Percentiles rank a stretch among this genome's conserved stretches.
phyloP scores from a whole-genome alignment of 257 asterid genomes.

The Scutellaria barbata region DNA sequence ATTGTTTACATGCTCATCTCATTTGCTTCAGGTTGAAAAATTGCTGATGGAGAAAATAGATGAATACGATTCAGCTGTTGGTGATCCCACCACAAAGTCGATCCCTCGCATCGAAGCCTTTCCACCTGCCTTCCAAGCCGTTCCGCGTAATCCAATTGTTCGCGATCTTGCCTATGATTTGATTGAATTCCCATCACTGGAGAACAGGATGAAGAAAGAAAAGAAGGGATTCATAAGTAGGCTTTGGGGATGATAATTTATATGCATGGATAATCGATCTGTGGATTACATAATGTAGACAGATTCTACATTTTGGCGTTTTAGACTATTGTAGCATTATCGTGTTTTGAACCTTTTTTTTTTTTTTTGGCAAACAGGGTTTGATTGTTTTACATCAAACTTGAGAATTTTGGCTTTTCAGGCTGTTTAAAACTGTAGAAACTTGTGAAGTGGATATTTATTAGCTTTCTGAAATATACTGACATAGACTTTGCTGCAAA shows the following conservation, averaged over 20 bases:
- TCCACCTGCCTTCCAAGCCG: conserved; percentile 64
- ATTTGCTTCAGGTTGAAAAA: conserved; percentile 60
- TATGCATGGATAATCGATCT: neutral
- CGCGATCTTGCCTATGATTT: conserved; percentile 70
- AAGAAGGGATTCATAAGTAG: conserved; percentile 83
- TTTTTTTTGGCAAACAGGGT: conserved; percentile 11
- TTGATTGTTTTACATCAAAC: neutral
- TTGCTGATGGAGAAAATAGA: conserved; percentile 79
- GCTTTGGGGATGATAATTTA: conserved; percentile 65
- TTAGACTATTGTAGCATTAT: neutral
- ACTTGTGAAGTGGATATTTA: conserved; percentile 6
- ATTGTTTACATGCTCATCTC: neutral
- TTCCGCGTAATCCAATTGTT: conserved; percentile 62
- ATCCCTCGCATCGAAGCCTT: conserved; percentile 54
- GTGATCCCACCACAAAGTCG: conserved; percentile 63
- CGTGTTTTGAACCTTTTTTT: neutral
- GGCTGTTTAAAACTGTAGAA: conserved; percentile 22
- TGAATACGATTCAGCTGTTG: conserved; percentile 74
- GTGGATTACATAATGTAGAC: conserved; percentile 16
- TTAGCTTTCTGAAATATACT: neutral
- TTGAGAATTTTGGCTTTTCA: conserved; percentile 24
- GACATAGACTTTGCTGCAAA: no score
- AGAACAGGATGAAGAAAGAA: conserved; percentile 83
- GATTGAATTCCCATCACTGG: conserved; percentile 88
- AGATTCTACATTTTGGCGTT: conserved; percentile 13